Conservation (phyloP, 148 eudicot species). For the Arctostaphylos glauca region DNA sequence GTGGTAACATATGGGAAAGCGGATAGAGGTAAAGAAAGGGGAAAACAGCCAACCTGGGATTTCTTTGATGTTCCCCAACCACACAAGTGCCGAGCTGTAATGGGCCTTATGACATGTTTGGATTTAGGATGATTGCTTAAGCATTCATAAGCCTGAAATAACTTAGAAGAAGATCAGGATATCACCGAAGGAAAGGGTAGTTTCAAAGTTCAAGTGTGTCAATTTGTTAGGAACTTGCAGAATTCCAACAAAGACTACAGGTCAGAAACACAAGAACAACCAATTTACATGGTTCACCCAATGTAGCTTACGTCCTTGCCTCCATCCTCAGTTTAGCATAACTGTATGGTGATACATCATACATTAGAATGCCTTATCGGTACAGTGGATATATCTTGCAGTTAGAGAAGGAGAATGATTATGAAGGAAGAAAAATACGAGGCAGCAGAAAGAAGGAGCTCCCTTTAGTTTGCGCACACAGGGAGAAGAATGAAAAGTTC, state of each 20-base stretch:
- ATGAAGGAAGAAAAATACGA: slow-evolving; percentile 10
- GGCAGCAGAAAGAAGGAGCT: slow-evolving; percentile 78
- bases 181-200: neutral
- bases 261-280: neutral
- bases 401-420: slow-evolving; percentile 4
- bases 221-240: neutral
- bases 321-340: neutral
- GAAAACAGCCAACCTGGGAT: neutral
- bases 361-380: neutral
- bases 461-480: slow-evolving; percentile 99
- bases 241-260: neutral
- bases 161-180: neutral
- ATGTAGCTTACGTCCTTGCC: neutral
- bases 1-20: neutral
- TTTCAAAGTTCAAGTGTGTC: neutral
- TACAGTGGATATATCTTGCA: neutral
- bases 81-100: neutral
- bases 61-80: neutral
- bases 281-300: neutral
- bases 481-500: slow-evolving; percentile 75
- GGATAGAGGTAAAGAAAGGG: neutral
- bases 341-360: neutral
- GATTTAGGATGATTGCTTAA: neutral
- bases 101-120: neutral
- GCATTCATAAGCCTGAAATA: neutral